Base-by-base conservation (phyloP, 2,329 filamentous ascomycete species). In the Penicillium concentricum region DNA sequence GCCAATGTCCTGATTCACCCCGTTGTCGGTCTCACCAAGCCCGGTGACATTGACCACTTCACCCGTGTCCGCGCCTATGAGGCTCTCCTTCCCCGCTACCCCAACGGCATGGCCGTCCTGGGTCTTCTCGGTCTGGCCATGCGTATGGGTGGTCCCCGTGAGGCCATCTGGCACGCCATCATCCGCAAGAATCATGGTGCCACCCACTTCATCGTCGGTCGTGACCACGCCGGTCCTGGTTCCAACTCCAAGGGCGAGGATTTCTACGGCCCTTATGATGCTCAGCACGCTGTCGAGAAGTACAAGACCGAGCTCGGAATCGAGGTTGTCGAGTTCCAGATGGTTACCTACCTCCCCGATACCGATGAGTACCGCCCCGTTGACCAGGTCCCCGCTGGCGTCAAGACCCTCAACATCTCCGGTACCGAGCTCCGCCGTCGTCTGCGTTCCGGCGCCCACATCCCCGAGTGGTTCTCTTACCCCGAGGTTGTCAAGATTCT, bases 141-240 rank as follows among this genome's bases (percentile, higher is more conserved):
- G 94, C 90, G 94, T 74, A 99, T 99, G 94, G 94, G 92, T 73
- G 94, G 94, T 69, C 94, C 94, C 62, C 91, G 94, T 67, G 94
- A 99, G 82, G 94, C 94, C 67, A 92, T 99, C 80, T 99, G 94
- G 94, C 94, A 99, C 83, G 94, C 94, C 72, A 96, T 99, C 72
- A 99, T 99, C 83, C 92, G 94, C 75, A 99, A 97, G 88, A 99
- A 99, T 80, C 92, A 97, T 81, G 94, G 94, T 70, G 92, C 93
- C 46, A 97, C 94, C 16, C 94, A 99, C 84, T 99, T 99, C 83
- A 99, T 99, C 70, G 92, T 99, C 65, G 94, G 94, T 60, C 91
- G 94, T 81, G 94, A 99, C 80, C 94, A 99, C 79, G 94, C 94
- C 65, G 94, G 94, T 48, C 94, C 94, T 43, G 94, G 94, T 72